Evolutionary conservation across 805 yeast genomes (phyloP).

Genomic region (Wickerhamomyces sydowiorum): DNA sequence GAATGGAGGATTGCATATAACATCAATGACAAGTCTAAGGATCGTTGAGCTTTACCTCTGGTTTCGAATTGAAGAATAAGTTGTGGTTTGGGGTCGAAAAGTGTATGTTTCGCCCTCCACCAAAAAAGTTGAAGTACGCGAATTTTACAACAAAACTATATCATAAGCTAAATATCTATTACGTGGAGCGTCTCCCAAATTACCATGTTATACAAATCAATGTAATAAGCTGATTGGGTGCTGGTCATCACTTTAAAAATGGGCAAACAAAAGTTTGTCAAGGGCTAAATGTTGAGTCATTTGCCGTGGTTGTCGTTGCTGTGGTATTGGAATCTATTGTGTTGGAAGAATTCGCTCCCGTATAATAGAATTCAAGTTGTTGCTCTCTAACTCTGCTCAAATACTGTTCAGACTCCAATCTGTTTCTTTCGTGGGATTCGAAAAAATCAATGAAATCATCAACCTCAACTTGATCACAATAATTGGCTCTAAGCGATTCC

Average conservation of each 20-base stretch:
- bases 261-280: too few relatives aligned
- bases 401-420: constrained; percentile 27
- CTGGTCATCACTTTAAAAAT: too few relatives aligned
- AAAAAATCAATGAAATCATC: constrained; percentile 30
- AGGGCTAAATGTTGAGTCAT: background rate
- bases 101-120: too few relatives aligned
- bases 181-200: too few relatives aligned
- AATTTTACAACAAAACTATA: too few relatives aligned
- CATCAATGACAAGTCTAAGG: background rate
- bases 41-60: background rate
- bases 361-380: constrained; percentile 31
- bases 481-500: constrained; percentile 31
- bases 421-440: constrained; percentile 29
- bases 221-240: too few relatives aligned
- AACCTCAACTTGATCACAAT: constrained; percentile 32
- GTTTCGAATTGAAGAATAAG: background rate
- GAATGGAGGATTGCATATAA: constrained; percentile 8
- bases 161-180: too few relatives aligned
- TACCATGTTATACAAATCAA: too few relatives aligned
- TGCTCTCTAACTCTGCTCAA: constrained; percentile 29
- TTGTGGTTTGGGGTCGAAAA: too few relatives aligned
- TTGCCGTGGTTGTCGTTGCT: background rate
- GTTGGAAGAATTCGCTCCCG: constrained; percentile 10
- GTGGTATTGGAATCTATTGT: background rate
- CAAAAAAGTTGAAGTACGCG: too few relatives aligned